Evolutionary conservation across 2,329 filamentous ascomycete species (phyloP), one percentile per base, ranked within the genome.

Genomic region (Thyridium curvatum): DNA sequence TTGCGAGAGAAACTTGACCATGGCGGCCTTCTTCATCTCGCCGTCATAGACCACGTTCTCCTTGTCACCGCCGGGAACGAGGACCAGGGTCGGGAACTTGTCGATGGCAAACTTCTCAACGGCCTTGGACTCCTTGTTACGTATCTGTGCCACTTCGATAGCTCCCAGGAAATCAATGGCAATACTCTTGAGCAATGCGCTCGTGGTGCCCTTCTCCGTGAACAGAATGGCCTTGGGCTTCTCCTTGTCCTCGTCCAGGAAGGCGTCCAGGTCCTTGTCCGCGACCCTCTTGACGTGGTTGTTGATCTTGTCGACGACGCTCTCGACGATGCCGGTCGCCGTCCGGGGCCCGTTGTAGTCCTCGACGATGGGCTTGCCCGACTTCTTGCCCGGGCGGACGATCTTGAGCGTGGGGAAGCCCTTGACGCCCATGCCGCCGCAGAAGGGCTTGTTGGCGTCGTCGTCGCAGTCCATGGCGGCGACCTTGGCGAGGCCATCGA

Each of bases 351-450:
- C 93, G 43, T 93, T 76, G 65, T 98, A 98, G 58, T 96, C 90
- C 60, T 96, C 89, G 8, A 97, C 79, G 4, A 79, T 72, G 2
- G 93, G 91, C 55, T 80, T 84, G 41, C 84, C 83, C 29, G 65
- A 63, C 26, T 75, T 66, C 63, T 90, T 94, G 47, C 84, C 79
- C 0, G 93, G 93, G 16, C 80, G 82, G 38, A 97, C 79, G 35
- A 94, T 91, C 73, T 98, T 98, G 47, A 98, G 72, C 1, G 93
- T 97, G 1, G 93, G 93, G 66, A 96, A 98, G 42, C 93, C 93
- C 65, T 95, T 74, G 6, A 98, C 78, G 40, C 89, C 91, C 77
- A 96, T 86, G 49, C 72, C 66, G 34, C 83, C 80, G 61, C 93
- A 98, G 50, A 96, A 77, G 3, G 73, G 71, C 69, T 97, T 97